These are phyloP conservation scores for Pleurotus tuoliensis DNA, from an alignment of 768 basidiomycete species.

Conservation along the genomic window DNA sequence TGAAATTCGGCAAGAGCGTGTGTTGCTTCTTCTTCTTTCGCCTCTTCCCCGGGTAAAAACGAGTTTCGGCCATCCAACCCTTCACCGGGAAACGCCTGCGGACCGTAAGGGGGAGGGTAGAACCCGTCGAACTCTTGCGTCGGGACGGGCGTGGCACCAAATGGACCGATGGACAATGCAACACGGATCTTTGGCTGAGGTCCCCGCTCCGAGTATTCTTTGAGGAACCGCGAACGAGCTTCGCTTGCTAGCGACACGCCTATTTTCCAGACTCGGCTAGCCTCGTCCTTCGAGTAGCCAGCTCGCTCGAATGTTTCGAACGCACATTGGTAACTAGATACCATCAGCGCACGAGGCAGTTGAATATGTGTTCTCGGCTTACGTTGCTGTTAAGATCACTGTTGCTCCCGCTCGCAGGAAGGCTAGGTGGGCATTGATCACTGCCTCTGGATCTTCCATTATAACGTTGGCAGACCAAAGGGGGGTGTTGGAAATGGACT, in stretches of 20 bases:
- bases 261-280: constrained; percentile 45
- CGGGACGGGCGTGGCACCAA: constrained; percentile 60
- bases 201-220: constrained; percentile 13
- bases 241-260: constrained; percentile 48
- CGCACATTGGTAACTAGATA: constrained; percentile 62
- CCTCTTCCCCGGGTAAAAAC: constrained; percentile 27
- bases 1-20: constrained; percentile 61
- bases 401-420: constrained; percentile 66
- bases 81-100: constrained; percentile 23
- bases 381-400: constrained; percentile 72
- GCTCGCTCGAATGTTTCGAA: constrained; percentile 47
- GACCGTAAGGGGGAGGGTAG: constrained; percentile 76
- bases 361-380: constrained; percentile 9
- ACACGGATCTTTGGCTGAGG: constrained; percentile 34
- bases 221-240: constrained; percentile 35
- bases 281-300: constrained; percentile 42
- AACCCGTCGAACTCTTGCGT: constrained; percentile 72
- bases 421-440: constrained; percentile 55
- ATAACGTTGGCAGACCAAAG: constrained; percentile 73
- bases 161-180: constrained; percentile 72
- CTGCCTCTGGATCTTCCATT: constrained; percentile 43
- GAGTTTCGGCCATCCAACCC: constrained; percentile 35
- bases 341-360: not conserved
- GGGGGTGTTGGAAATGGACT: constrained; percentile 47
- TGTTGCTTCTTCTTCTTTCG: constrained; percentile 35